A percentile compares a stretch with the other conserved stretches of the same genome.
phyloP scores from a whole-genome alignment of 306 rosid genomes.

The Cotoneaster glaucophyllus region DNA sequence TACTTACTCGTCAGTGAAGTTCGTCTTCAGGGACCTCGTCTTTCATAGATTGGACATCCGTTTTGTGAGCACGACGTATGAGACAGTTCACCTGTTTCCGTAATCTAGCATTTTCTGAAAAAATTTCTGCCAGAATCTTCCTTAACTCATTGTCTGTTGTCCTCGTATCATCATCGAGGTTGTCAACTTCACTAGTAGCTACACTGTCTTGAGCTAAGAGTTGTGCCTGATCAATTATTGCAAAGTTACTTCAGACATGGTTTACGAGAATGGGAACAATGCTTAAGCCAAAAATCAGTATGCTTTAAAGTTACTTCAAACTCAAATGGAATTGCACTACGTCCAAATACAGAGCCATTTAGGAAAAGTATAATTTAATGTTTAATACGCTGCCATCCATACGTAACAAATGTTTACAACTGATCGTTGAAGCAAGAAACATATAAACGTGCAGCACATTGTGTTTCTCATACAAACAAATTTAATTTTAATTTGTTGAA shows the following conservation, averaged over 20 bases:
- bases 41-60: conserved; percentile 30
- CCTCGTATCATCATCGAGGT: conserved; percentile 15
- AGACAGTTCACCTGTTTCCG: conserved; percentile 70
- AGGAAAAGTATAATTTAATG: neutral
- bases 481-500: neutral
- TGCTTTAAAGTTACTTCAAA: neutral
- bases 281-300: neutral
- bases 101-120: conserved; percentile 65
- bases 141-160: conserved; percentile 52
- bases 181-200: conserved; percentile 32
- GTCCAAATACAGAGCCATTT: neutral
- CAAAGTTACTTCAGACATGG: neutral
- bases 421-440: neutral
- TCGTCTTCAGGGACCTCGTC: conserved; percentile 31
- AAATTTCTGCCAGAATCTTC: conserved; percentile 54
- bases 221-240: conserved; percentile 49
- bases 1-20: conserved; percentile 32
- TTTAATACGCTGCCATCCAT: neutral
- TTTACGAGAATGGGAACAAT: neutral
- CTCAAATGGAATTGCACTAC: neutral
- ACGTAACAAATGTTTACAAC: neutral
- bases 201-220: conserved; percentile 39
- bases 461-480: neutral
- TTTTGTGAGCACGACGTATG: conserved; percentile 37
- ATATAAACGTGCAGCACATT: neutral